Base-by-base conservation (phyloP, 2,329 filamentous ascomycete species). In the Curvularia eragrostidis region DNA sequence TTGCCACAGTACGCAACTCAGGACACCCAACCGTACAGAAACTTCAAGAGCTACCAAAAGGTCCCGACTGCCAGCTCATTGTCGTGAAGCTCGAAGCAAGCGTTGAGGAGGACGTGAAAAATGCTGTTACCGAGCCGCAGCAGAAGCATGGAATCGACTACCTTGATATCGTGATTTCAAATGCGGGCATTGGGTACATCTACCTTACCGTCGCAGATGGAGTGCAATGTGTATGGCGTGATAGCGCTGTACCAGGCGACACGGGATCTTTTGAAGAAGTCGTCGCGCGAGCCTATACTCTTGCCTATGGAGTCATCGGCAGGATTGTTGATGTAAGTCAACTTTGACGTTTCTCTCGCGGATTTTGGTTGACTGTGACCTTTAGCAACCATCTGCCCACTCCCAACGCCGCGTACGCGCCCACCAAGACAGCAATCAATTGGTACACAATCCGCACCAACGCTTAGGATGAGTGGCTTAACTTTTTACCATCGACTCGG, bases 1-100 rank as follows among this genome's bases (percentile, higher is more conserved):
- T 82, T 9, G 78, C 76, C 18, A 77, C 73, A 4, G 68, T 78
- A 28, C 78, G 78, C n/a, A 62, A 74, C 32, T 71, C 65, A 1
- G 44, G 56, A 1, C 59, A 71, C 21, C 48, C 65, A 5, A 69
- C 62, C 26, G 64, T 69, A 3, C 32, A 67, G 1, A 60, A 66
- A 5, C 69, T 80, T 4, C 48, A 58, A 9, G 38, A 59, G 8
- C 52, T 75, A 3, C 62, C 67, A 18, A 66, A 23, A 21, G 57
- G 43, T 32, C 12, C 30, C 4, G 56, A 43, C 30, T 59, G 44
- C 49, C 38, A 34, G 6, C 41, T 62, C 7, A 54, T 64, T 19
- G 24, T 62, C 4, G 54, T 58, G 3, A 62, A 62, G 44, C 24
- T 64, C n/a, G 62, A 65, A 43, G 55, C 57, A 12, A 47, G 24